Evolutionary conservation across 2,329 filamentous ascomycete genomes (phyloP), one percentile per base, ranked within the genome.

Genomic region (Claviceps sp.): DNA sequence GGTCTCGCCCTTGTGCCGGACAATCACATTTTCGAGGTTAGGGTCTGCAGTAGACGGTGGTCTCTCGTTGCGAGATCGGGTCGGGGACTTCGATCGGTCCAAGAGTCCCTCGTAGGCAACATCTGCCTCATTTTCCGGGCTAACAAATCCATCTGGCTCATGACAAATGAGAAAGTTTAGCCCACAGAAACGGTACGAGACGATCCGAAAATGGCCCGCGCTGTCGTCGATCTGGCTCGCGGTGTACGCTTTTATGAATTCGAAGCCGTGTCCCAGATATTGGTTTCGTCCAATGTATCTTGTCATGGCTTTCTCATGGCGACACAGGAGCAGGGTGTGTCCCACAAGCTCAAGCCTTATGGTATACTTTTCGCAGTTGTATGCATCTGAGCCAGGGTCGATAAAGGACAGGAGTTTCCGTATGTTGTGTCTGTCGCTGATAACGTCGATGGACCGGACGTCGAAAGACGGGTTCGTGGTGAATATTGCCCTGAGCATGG

Each of bases 321-420:
- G 68, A 51, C 59, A 62, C 48, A 73, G 66, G 1, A 73, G 60
- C 14, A 63, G 63, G 0, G 72, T 73, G 11, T 64, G 60, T 14
- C 62, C 56, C 3, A 57, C 57, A 5, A 70, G 53, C 54, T 76
- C 72, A 36, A 71, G 60, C 1, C 63, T 52, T 42, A 76, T 72
- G n/a, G 61, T 64, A 54, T 75, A 75, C 6, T 59, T 11, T 13
- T 70, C 61, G 16, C 61, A 3, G 9, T 30, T 56, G 34, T 62
- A 53, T 42, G 51, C 60, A 24, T 45, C 51, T 2, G 58, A 54
- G 6, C 20, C 49, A 1, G 64, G 64, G 40, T 68, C 60, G 48
- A 74, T 54, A 54, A 76, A 74, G 2, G 63, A 62, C 1, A 75
- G 62, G 24, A 76, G 68, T 58, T 76, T 76, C 36, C 72, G 70